phyloP scores from a whole-genome alignment of 2,329 filamentous ascomycete genomes.

The Amphichorda felina region DNA sequence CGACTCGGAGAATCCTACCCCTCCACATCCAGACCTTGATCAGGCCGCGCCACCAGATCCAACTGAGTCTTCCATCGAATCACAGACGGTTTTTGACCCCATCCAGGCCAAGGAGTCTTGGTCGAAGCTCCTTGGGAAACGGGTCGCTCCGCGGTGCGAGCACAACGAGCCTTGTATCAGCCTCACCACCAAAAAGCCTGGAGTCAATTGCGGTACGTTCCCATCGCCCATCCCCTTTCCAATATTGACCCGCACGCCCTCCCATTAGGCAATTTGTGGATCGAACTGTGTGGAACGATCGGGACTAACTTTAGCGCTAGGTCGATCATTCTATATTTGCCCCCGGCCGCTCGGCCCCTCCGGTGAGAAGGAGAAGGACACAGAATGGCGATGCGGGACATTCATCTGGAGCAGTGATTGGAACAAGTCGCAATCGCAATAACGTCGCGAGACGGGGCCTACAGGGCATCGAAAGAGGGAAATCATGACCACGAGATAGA shows the following conservation, averaged over 20 bases:
- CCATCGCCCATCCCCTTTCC: background rate
- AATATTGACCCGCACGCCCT: too few relatives aligned
- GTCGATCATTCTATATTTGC: conserved; percentile 53
- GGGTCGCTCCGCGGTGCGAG: conserved; percentile 67
- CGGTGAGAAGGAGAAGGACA: conserved; percentile 72
- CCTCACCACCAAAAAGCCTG: conserved; percentile 77
- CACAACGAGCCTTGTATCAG: conserved; percentile 81
- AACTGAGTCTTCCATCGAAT: background rate
- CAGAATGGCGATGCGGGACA: conserved; percentile 77
- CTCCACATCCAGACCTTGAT: background rate
- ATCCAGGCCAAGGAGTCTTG: conserved; percentile 70
- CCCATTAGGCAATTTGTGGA: too few relatives aligned
- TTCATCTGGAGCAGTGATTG: conserved; percentile 63
- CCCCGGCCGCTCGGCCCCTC: conserved; percentile 69
- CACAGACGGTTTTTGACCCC: conserved; percentile 43
- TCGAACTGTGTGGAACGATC: background rate
- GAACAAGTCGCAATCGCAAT: conserved; percentile 15
- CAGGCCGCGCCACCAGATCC: background rate
- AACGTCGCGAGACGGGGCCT: too few relatives aligned
- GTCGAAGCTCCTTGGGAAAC: conserved; percentile 71
- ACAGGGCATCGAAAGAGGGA: too few relatives aligned
- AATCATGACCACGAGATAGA: too few relatives aligned
- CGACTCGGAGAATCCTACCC: background rate
- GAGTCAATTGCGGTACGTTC: conserved; percentile 60
- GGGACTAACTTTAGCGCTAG: conserved; percentile 18